phyloP scores from a whole-genome alignment of 2,329 filamentous ascomycete genomes.

The Aspergillus terreus region DNA sequence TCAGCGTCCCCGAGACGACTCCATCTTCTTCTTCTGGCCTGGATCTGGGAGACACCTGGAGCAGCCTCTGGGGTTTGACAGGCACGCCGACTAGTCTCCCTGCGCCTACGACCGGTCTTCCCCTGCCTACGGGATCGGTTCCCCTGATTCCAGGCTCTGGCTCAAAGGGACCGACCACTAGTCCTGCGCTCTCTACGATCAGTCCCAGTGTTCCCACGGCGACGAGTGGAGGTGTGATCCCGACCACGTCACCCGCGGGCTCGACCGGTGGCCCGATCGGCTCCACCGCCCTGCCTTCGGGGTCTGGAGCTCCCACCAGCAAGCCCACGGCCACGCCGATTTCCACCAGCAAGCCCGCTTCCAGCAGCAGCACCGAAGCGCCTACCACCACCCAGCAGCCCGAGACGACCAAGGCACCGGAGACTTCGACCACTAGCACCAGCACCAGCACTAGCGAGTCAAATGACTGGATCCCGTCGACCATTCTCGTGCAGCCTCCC shows the following conservation, averaged over 20 bases:
- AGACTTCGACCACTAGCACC: slow-evolving; percentile 19
- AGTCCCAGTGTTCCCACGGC: slow-evolving; percentile 13
- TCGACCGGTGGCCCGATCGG: slow-evolving; percentile 5
- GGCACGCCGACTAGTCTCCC: not conserved
- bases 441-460: slow-evolving; percentile 10
- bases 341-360: slow-evolving; percentile 7
- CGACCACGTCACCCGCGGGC: slow-evolving; percentile 13
- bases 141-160: not conserved
- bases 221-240: slow-evolving; percentile 7
- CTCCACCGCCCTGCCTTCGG: not conserved
- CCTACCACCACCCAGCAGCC: slow-evolving; percentile 17
- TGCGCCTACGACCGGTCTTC: not conserved
- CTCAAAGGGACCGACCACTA: not conserved
- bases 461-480: slow-evolving; percentile 22
- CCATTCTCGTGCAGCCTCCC: slow-evolving; percentile 27
- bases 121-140: not conserved
- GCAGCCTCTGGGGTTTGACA: slow-evolving; percentile 10
- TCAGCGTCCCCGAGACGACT: slow-evolving; percentile 23
- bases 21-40: slow-evolving; percentile 3
- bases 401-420: slow-evolving; percentile 34
- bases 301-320: not conserved
- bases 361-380: slow-evolving; percentile 15
- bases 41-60: slow-evolving; percentile 6
- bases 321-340: not conserved
- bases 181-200: slow-evolving; percentile 2